Percentiles rank a stretch among this genome's conserved stretches.
These are phyloP conservation scores for Dothideomycetes sp. DNA, from an alignment of 2,329 filamentous ascomycete genomes.

Conservation along the genomic window DNA sequence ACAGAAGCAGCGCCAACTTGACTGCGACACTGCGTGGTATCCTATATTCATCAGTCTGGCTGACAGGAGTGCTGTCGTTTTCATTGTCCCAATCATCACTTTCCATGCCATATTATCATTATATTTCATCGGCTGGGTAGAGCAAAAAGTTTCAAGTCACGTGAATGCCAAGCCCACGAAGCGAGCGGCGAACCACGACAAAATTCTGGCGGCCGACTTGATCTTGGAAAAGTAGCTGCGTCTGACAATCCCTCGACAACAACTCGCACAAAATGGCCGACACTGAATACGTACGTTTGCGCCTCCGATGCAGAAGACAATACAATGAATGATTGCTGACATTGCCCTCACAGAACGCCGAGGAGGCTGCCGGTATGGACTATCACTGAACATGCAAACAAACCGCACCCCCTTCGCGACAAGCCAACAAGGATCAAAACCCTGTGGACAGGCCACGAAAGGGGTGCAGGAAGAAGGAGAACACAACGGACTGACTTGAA, in stretches of 20 bases:
- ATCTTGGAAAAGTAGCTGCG: slow-evolving; percentile 7
- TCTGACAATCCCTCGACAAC: slow-evolving; percentile 21
- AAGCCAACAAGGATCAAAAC: slow-evolving; percentile 28
- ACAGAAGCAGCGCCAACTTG: too few species aligned
- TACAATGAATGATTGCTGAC: slow-evolving; percentile 27
- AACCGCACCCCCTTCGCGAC: slow-evolving; percentile 18
- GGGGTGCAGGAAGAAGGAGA: slow-evolving; percentile 31
- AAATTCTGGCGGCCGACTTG: slow-evolving; percentile 4
- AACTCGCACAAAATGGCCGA: slow-evolving; percentile 67
- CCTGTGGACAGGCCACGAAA: slow-evolving; percentile 34
- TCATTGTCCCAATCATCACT: too few species aligned
- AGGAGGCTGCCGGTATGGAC: slow-evolving; percentile 75
- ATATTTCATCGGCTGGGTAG: neutral
- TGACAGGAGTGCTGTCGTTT: too few species aligned
- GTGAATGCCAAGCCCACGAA: neutral
- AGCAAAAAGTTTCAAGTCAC: neutral
- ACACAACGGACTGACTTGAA: slow-evolving; percentile 28
- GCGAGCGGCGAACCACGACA: slow-evolving; percentile 10
- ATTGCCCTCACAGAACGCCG: slow-evolving; percentile 62
- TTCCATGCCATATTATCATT: neutral
- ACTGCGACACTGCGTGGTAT: too few species aligned
- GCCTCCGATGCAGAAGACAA: slow-evolving; percentile 22
- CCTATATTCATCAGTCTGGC: too few species aligned
- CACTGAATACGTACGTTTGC: slow-evolving; percentile 69
- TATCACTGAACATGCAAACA: slow-evolving; percentile 9